Conservation (phyloP, 2,329 filamentous ascomycete species). For the Ophiostoma triangulosporum region DNA sequence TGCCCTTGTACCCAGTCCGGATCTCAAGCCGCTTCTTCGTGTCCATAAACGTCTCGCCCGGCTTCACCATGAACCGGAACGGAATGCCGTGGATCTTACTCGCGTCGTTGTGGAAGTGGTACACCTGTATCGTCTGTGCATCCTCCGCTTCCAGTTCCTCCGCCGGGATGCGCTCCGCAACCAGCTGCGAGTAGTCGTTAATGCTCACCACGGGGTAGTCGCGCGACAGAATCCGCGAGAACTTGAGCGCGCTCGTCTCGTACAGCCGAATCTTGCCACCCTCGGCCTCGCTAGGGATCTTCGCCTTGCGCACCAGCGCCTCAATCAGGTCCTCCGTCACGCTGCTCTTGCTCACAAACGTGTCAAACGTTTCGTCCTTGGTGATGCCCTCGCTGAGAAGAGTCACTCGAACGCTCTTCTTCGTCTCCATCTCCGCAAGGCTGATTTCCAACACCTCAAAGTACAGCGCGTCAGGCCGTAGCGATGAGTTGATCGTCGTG, state of each 20-base stretch:
- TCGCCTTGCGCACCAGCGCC: conserved; percentile 65
- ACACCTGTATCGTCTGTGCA: conserved; percentile 56
- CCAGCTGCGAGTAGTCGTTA: conserved; percentile 72
- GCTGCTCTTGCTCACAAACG: conserved; percentile 80
- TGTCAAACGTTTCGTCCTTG: conserved; percentile 72
- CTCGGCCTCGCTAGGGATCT: conserved; percentile 58
- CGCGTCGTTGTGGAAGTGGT: conserved; percentile 87
- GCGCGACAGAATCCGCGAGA: conserved; percentile 61
- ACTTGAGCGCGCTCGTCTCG: conserved; percentile 69
- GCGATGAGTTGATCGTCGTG: conserved; percentile 54
- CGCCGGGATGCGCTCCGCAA: conserved; percentile 68
- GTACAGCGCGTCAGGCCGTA: conserved; percentile 66
- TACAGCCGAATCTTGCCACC: conserved; percentile 64
- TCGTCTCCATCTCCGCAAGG: conserved; percentile 80
- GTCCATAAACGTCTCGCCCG: conserved; percentile 77
- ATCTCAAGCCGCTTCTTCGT: conserved; percentile 92
- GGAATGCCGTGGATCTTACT: conserved; percentile 75
- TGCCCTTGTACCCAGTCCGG: conserved; percentile 88
- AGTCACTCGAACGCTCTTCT: conserved; percentile 71
- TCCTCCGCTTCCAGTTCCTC: conserved; percentile 49
- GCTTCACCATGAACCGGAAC: conserved; percentile 77
- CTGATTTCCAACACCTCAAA: conserved; percentile 94
- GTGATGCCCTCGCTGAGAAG: conserved; percentile 82
- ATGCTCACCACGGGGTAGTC: conserved; percentile 67
- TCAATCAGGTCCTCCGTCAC: conserved; percentile 65